Evolutionary conservation across 176 grass and related monocot genomes (phyloP).

Genomic region (Ampelocalamus luodianensis): DNA sequence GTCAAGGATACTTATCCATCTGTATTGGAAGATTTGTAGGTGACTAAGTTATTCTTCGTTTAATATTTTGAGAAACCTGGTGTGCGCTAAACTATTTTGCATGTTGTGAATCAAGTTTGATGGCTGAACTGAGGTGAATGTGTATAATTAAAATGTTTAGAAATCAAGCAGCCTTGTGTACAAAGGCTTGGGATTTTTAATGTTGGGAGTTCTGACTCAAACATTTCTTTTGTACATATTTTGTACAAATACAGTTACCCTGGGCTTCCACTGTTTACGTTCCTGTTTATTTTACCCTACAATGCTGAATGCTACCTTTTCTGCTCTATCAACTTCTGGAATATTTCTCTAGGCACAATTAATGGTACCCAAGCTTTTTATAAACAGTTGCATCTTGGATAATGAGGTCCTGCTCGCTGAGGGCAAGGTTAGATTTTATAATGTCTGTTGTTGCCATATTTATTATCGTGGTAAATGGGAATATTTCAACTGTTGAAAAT

Average conservation of each 20-base stretch:
- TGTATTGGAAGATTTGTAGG: constrained; percentile 80
- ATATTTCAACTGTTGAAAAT: neutral
- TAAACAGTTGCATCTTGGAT: neutral
- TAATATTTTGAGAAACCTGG: constrained; percentile 3
- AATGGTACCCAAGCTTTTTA: neutral
- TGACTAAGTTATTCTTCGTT: constrained; percentile 23
- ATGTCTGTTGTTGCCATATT: neutral
- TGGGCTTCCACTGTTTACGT: neutral
- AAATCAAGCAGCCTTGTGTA: constrained; percentile 3
- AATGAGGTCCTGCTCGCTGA: no score
- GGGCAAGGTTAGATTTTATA: neutral
- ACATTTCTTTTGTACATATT: neutral
- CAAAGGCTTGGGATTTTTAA: neutral
- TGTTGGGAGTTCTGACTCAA: neutral
- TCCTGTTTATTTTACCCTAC: neutral
- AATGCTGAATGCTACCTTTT: neutral
- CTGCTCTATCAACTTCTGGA: no score
- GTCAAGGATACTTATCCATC: constrained; percentile 76
- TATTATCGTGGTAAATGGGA: neutral
- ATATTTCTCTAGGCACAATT: neutral
- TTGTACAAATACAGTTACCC: constrained; percentile 1
- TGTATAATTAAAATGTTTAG: neutral
- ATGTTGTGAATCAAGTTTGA: constrained; percentile 3
- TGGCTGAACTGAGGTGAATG: neutral
- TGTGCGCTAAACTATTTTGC: neutral